phyloP scores from a whole-genome alignment of 345 rosid genomes.

The Gossypium mustelinum region DNA sequence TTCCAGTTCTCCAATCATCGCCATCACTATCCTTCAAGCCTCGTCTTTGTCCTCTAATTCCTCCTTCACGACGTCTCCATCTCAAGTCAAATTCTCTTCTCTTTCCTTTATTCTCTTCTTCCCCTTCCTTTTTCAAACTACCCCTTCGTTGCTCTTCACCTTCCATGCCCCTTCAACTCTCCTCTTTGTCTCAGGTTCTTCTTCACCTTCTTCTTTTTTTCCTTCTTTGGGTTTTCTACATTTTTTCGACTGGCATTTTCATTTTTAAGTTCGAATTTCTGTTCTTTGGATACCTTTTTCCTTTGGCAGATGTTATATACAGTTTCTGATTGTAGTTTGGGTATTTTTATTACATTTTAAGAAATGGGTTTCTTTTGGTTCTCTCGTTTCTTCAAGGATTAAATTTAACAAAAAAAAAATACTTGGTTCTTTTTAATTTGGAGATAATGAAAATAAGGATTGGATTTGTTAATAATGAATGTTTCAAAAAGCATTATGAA shows the following conservation, averaged over 20 bases:
- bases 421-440: neutral
- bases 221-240: neutral
- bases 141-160: slow-evolving; percentile 33
- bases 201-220: neutral
- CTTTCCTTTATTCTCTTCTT: slow-evolving; percentile 14
- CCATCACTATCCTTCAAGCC: neutral
- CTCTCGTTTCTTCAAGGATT: neutral
- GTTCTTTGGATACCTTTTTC: neutral
- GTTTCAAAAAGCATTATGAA: neutral
- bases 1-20: neutral
- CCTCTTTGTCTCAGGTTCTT: slow-evolving; percentile 50
- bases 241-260: neutral
- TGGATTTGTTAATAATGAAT: neutral
- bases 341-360: neutral
- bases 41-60: slow-evolving; percentile 5
- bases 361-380: neutral
- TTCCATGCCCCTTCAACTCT: slow-evolving; percentile 46
- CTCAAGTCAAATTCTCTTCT: slow-evolving; percentile 17
- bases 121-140: slow-evolving; percentile 10
- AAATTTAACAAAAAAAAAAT: neutral
- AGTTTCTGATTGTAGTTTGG: neutral
- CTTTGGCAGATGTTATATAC: neutral
- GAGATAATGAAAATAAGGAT: slow-evolving; percentile 1
- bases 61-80: slow-evolving; percentile 15
- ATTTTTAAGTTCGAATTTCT: slow-evolving; percentile 6